Conservation (phyloP, 306 rosid species). For the Arachis stenosperma region DNA sequence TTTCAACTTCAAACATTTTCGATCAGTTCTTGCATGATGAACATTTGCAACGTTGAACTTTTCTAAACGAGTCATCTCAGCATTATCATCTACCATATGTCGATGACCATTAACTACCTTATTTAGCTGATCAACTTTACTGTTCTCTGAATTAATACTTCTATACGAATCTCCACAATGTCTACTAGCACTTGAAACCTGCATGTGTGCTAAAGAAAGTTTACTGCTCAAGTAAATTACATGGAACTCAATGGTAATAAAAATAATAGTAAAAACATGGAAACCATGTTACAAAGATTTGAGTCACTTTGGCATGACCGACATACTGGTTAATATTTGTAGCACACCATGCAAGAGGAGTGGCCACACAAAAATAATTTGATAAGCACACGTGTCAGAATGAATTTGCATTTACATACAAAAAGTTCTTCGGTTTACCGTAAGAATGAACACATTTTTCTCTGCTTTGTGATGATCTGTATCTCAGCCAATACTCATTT, state of each 20-base stretch:
- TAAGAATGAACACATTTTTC: constrained; percentile 44
- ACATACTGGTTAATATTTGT: constrained; percentile 27
- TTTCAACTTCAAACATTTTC: constrained; percentile 69
- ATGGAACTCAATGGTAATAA: constrained; percentile 10
- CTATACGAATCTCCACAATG: constrained; percentile 50
- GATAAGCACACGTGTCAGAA: constrained; percentile 19
- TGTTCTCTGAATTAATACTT: constrained; percentile 43
- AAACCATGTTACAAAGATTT: constrained; percentile 23
- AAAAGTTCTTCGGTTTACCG: constrained; percentile 63
- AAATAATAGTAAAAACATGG: constrained; percentile 33
- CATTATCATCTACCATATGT: constrained; percentile 34
- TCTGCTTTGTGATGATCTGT: constrained; percentile 47
- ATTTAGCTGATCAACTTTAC: constrained; percentile 40
- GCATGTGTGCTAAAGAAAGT: constrained; percentile 66
- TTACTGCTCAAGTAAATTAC: constrained; percentile 54
- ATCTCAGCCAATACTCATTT: constrained; percentile 75
- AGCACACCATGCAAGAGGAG: neutral
- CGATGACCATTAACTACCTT: constrained; percentile 42
- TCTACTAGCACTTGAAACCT: constrained; percentile 55
- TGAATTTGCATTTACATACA: constrained; percentile 12
- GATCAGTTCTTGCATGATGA: constrained; percentile 53
- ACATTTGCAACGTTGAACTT: constrained; percentile 42
- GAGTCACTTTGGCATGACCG: constrained; percentile 16
- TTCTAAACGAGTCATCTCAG: constrained; percentile 41
- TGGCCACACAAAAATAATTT: constrained; percentile 19